Evolutionary conservation across 805 yeast genomes (phyloP), one percentile per base, ranked within the genome.

Genomic region (Yarrowia keelungensis): DNA sequence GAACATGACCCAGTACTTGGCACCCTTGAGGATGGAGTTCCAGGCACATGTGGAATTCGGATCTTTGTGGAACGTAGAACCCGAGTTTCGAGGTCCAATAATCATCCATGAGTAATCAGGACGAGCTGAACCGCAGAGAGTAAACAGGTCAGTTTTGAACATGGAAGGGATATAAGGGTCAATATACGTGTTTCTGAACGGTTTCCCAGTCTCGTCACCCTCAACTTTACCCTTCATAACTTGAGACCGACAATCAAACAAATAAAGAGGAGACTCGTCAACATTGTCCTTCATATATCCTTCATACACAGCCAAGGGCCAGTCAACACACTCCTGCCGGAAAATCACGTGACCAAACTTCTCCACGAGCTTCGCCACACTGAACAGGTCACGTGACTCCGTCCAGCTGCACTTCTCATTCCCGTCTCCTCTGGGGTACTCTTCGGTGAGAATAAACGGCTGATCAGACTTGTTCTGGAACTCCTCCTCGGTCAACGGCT

Each of bases 51-150:
- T 93, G 54, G 86, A 85, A 75, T 92, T 92, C 8, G 98, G 98
- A 75, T 92, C 98, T 74, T 93, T 92, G 77, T 92, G 98, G 77
- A 92, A 92, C 0, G 96, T 89, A 0, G 97, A 90, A 0, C 97
- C 98, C 8, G 92, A 87, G 61, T 96, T 78, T 22, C 80, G 81
- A 1, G 97, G 92, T 0, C 98, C 98, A 8, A 90, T 83, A 58
- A 93, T 93, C 26, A 92, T 79, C 98, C 98, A 92, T n/a, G 94
- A 85, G 76, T 90, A 89, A 77, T 92, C 97, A 0, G 98, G 98
- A 62, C 97, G 72, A 47, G 82, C 81, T 22, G 47, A 16, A 3
- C 51, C 50, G 32, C 68, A 65, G 2, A 51, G 45, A 5, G 68
- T 36, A n/a, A 65, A 65, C 9, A 65, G 51, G 36, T 75, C 77